phyloP scores from a whole-genome alignment of 169 alveolate genomes.

The Perkinsus chesapeaki region DNA sequence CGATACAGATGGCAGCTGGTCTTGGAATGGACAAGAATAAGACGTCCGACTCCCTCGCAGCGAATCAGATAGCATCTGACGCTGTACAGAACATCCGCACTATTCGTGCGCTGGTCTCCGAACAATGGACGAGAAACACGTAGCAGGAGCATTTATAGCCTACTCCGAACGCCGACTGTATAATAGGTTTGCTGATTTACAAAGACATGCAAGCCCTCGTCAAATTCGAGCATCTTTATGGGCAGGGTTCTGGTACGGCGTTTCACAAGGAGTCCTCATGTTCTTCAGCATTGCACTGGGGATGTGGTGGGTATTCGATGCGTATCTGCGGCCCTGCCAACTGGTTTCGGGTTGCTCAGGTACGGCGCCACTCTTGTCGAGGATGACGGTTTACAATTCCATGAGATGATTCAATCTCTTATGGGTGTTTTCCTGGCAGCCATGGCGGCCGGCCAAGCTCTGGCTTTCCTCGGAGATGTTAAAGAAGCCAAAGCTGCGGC shows the following conservation, averaged over 20 bases:
- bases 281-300: not conserved
- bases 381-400: constrained; percentile 30
- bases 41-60: constrained; percentile 26
- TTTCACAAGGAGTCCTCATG: constrained; percentile 41
- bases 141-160: no score
- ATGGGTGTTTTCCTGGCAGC: constrained; percentile 33
- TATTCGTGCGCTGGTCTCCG: constrained; percentile 52
- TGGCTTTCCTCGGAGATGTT: constrained; percentile 34
- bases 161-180: no score
- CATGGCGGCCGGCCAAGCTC: constrained; percentile 32
- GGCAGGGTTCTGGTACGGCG: constrained; percentile 54
- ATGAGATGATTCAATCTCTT: constrained; percentile 42
- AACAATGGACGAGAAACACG: constrained; percentile 15
- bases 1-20: not conserved
- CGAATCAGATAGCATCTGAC: constrained; percentile 51
- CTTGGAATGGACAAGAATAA: not conserved
- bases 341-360: constrained; percentile 33
- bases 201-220: not conserved
- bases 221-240: constrained; percentile 21
- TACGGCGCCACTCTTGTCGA: constrained; percentile 42
- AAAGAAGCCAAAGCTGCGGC: constrained; percentile 34
- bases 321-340: not conserved
- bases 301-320: no score
- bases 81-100: constrained; percentile 58
- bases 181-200: not conserved